These are phyloP conservation scores for Aspergillus egyptiacus DNA, from an alignment of 495 filamentous ascomycete genomes.

Conservation along the genomic window DNA sequence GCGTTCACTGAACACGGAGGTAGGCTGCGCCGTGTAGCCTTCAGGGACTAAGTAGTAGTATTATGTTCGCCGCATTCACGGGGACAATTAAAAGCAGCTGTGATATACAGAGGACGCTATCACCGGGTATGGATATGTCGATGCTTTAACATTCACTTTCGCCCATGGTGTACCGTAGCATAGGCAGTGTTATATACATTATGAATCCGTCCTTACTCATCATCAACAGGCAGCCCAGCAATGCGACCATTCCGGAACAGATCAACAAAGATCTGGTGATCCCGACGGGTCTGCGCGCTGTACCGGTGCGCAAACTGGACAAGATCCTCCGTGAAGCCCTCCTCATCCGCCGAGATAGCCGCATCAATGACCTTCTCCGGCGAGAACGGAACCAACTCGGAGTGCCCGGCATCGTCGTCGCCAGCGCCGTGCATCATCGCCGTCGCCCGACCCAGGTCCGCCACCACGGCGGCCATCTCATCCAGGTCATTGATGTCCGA, in stretches of 20 bases:
- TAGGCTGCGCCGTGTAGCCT: too few relatives aligned
- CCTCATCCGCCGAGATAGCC: slow-evolving; percentile 3
- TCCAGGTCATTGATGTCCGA: slow-evolving; percentile 14
- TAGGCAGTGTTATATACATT: too few relatives aligned
- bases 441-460: slow-evolving; percentile 12
- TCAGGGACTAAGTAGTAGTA: too few relatives aligned
- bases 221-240: slow-evolving; percentile 7
- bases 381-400: slow-evolving; percentile 9
- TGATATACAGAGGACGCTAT: too few relatives aligned
- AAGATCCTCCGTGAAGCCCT: slow-evolving; percentile 1
- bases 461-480: slow-evolving; percentile 11
- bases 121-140: too few relatives aligned
- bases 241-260: slow-evolving; percentile 15
- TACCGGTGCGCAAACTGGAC: slow-evolving; percentile 16
- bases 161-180: too few relatives aligned
- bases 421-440: slow-evolving; percentile 18
- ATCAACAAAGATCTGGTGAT: slow-evolving; percentile 19
- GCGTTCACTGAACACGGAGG: too few relatives aligned
- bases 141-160: background rate
- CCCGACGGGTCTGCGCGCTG: slow-evolving; percentile 7
- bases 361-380: slow-evolving; percentile 10
- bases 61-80: too few relatives aligned
- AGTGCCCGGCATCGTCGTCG: slow-evolving; percentile 8
- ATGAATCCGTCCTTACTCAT: background rate
- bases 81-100: too few relatives aligned